A percentile compares a stretch with the other conserved stretches of the same genome.
phyloP scores from a whole-genome alignment of 2,329 filamentous ascomycete species.

The Penicillium rolfsii region DNA sequence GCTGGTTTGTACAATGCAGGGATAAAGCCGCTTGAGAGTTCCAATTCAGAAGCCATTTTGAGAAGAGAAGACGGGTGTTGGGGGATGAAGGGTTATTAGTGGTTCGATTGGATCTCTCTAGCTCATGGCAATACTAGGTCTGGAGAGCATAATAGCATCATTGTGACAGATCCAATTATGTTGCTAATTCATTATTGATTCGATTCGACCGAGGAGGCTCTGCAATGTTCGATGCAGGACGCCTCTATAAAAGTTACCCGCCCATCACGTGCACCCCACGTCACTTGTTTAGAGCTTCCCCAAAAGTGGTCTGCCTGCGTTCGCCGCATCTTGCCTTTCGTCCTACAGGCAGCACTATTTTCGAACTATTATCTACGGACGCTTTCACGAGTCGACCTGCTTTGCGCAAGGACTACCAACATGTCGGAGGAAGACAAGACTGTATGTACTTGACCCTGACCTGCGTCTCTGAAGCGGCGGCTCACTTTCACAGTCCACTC shows the following conservation, averaged over 20 bases:
- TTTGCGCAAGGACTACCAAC: conserved; percentile 7
- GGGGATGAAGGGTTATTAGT: neutral
- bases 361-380: conserved; percentile 4
- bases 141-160: neutral
- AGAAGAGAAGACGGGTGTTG: neutral
- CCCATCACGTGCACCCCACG: conserved; percentile 33
- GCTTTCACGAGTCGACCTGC: conserved; percentile 3
- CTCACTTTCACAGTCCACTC: conserved; percentile 38
- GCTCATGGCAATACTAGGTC: neutral
- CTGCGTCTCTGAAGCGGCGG: conserved; percentile 20
- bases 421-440: conserved; percentile 46
- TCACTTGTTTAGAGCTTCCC: conserved; percentile 34
- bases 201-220: conserved; percentile 8
- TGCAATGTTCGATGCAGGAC: conserved; percentile 13
- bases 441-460: conserved; percentile 28
- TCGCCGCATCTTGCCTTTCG: conserved; percentile 13
- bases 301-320: conserved; percentile 24
- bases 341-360: conserved; percentile 22
- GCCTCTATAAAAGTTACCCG: conserved; percentile 24
- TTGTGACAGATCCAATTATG: conserved; percentile 11
- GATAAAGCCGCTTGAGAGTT: conserved; percentile 60
- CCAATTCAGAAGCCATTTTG: conserved; percentile 49
- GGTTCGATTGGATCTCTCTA: neutral
- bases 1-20: conserved; percentile 84
- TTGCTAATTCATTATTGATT: neutral